These are phyloP conservation scores for Aspergillus bridgeri DNA, from an alignment of 495 filamentous ascomycete genomes.

Conservation along the genomic window DNA sequence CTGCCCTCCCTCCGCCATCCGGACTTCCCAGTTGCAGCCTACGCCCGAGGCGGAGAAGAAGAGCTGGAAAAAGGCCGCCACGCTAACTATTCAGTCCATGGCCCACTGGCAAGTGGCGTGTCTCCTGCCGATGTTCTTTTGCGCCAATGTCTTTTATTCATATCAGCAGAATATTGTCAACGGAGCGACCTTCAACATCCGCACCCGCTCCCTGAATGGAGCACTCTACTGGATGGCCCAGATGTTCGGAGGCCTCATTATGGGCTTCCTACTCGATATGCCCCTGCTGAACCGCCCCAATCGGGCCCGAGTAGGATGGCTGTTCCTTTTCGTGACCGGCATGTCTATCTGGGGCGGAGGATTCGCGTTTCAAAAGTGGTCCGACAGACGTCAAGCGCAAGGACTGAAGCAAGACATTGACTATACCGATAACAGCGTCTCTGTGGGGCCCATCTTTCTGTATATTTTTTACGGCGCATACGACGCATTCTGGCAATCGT, in stretches of 20 bases:
- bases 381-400: conserved; percentile 24
- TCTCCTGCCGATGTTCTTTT: conserved; percentile 51
- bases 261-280: conserved; percentile 47
- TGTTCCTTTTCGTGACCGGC: conserved; percentile 42
- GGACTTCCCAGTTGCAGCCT: conserved; percentile 32
- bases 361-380: conserved; percentile 48
- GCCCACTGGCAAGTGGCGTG: conserved; percentile 39
- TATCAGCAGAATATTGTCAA: conserved; percentile 61
- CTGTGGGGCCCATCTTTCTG: conserved; percentile 50
- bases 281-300: conserved; percentile 32
- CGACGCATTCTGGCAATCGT: conserved; percentile 63
- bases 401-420: conserved; percentile 41
- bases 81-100: conserved; percentile 44
- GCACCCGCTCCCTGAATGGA: conserved; percentile 49
- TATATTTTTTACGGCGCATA: conserved; percentile 55
- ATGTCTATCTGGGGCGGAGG: conserved; percentile 55
- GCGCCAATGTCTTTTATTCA: conserved; percentile 79
- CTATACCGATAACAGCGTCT: conserved; percentile 28
- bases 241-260: conserved; percentile 50
- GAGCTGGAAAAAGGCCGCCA: too few relatives aligned
- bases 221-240: conserved; percentile 54
- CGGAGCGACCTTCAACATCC: conserved; percentile 46
- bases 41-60: conserved; percentile 25
- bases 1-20: conserved; percentile 45
- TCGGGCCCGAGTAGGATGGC: conserved; percentile 46